A percentile compares a stretch with the other conserved stretches of the same genome.
Evolutionary conservation across 257 asterid species (phyloP).

Genomic region (Solanum appendiculatum): DNA sequence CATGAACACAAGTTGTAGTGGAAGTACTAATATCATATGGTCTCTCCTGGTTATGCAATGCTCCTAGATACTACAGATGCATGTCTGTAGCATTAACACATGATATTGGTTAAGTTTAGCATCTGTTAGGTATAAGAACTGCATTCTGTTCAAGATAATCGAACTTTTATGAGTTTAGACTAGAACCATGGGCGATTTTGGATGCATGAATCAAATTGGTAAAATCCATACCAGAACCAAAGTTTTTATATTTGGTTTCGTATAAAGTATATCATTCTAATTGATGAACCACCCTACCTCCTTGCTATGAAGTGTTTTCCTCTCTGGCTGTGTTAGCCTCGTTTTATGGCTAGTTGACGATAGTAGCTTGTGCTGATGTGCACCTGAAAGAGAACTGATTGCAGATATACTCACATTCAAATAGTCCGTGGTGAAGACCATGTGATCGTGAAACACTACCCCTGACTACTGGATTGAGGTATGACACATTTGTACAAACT

Average conservation of each 20-base stretch:
- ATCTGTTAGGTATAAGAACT: not conserved
- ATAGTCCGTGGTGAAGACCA: not conserved
- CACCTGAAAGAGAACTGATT: not conserved
- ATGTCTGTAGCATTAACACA: not conserved
- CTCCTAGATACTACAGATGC: not conserved
- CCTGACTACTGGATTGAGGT: not conserved
- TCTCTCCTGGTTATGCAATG: not conserved
- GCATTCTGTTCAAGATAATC: not conserved
- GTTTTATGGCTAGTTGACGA: not conserved
- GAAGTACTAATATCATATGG: not conserved
- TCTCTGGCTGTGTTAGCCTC: not conserved
- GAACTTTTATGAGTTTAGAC: not conserved
- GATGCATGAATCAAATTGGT: not conserved
- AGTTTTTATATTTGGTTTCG: not conserved
- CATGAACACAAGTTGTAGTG: not conserved
- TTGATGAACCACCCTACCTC: not conserved
- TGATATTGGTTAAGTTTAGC: not conserved
- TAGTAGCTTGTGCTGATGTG: not conserved
- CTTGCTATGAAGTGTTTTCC: not conserved
- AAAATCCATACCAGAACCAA: not conserved
- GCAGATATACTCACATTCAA: not conserved
- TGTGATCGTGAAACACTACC: not conserved
- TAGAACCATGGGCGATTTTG: not conserved
- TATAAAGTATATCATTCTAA: not conserved
- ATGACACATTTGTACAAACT: not conserved